Evolutionary conservation across 495 filamentous ascomycete genomes (phyloP), one percentile per base, ranked within the genome.

Genomic region (Talaromyces adpressus): DNA sequence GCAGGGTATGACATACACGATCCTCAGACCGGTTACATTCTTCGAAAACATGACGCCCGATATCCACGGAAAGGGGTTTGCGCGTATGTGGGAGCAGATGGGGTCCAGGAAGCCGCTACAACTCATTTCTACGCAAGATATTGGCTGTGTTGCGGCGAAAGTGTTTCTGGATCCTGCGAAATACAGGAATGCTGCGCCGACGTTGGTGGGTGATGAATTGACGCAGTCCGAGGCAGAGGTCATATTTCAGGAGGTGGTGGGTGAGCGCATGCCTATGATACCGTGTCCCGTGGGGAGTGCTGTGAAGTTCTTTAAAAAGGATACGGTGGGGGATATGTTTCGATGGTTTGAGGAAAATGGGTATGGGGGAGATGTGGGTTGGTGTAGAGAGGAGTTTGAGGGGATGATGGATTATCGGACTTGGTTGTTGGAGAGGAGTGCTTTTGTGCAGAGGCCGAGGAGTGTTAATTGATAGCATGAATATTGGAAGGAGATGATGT

Each of bases 1-100:
- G 58, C 58, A 60, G 16, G 68, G 70, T 41, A 88, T 90, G 84
- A 65, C 67, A 5, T 89, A 83, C 81, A 83, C 82, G 0, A 83
- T 89, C 27, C 70, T 89, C 4, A 78, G 86, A 16, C 86, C 88
- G 0, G 81, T 81, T 0, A 82, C 84, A 0, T 92, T 91, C 73
- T 83, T 89, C 73, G 89, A 91, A 12, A 89, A 87, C 67, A 69
- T 89, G 25, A 78, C 73, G 0, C 81, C 84, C 0, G 82, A 79
- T 45, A 84, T 89, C 65, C 64, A 75, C 12, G 85, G 84, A 45
- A 87, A 85, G 65, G 76, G 86, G 0, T 89, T 91, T 70, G 62
- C 77, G 2, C 80, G 86, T 0, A 75, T 79, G 8, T 76, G 85
- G 70, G 75, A 78, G 54, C 72, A 78, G 12, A 72, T 76, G 6